Evolutionary conservation across 768 basidiomycete genomes (phyloP), one percentile per base, ranked within the genome.

Genomic region (Tremella mesenterica): DNA sequence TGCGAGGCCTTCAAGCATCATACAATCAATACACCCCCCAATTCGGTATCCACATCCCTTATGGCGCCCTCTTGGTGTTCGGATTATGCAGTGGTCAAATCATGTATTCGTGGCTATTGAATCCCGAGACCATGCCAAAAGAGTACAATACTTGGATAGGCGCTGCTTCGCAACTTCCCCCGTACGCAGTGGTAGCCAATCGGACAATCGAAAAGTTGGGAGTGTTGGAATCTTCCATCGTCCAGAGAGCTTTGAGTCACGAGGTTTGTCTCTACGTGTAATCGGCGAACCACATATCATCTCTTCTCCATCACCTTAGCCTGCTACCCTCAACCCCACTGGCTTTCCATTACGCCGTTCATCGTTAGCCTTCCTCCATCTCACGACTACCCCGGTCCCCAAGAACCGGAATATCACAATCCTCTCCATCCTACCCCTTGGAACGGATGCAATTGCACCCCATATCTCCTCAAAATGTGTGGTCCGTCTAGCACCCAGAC

Each of bases 21-120:
- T 93, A 86, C 70, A 93, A 92, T 64, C 79, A 81, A 7, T 84
- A 83, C 61, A 82, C 88, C 1, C 78, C 78, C 1, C 81, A 80
- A 60, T 80, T 80, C 27, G 81, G 82, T 27, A 77, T 91, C 39
- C 76, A 75, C 39, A 77, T 96, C 14, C 91, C 90, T 0, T 78
- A 90, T 68, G 92, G 92, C 4, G 86, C 85, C 44, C 80, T 88
- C 0, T 70, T 92, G 7, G 79, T 93, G 9, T 95, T 96, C 64
- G 77, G 83, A 0, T 63, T 90, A 20, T 87, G 86, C 14, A 91
- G 83, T 61, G 84, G 83, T 2, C 90, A 93, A 72, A 93, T 96
- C 69, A 74, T 89, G 69, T 91, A 88, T 65, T 83, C 78, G 2
- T 85, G 82, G 64, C 75, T 89, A 26, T 68, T 87, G 31, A 79